phyloP scores from a whole-genome alignment of 2,329 filamentous ascomycete genomes.

The Neopestalotiopsis clavispora region DNA sequence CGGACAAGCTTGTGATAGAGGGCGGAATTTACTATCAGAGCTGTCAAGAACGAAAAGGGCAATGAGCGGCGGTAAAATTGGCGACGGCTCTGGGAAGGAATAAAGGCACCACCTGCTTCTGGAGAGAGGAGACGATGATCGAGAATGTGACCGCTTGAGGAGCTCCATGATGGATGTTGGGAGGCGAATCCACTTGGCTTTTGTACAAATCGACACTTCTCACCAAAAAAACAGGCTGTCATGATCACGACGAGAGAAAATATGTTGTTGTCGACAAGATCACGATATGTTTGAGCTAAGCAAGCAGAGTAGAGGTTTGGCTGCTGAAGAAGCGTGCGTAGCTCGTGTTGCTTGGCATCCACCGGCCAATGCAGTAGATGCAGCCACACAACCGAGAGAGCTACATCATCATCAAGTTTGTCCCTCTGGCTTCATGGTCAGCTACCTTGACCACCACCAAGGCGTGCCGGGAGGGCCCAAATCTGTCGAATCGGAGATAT shows the following conservation, averaged over 20 bases:
- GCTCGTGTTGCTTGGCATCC: neutral
- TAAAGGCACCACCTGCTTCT: neutral
- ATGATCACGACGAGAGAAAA: conserved; percentile 16
- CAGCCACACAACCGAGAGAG: conserved; percentile 15
- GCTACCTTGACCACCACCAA: conserved; percentile 21
- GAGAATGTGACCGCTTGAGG: neutral
- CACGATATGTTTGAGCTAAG: conserved; percentile 24
- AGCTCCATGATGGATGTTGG: conserved; percentile 26
- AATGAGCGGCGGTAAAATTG: conserved; percentile 25
- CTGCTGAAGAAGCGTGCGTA: neutral
- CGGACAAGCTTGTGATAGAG: conserved; percentile 10
- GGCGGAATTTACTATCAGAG: conserved; percentile 18
- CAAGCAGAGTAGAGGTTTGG: conserved; percentile 2
- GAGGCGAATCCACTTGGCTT: conserved; percentile 32
- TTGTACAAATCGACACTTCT: conserved; percentile 31
- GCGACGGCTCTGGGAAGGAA: conserved; percentile 23
- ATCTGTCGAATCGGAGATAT: conserved; percentile 35
- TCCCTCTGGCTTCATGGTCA: conserved; percentile 19
- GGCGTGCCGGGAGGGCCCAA: conserved; percentile 20
- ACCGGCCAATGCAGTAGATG: neutral
- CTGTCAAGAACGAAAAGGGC: conserved; percentile 21
- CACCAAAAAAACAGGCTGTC: conserved; percentile 20
- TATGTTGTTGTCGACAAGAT: conserved; percentile 21
- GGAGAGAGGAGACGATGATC: neutral
- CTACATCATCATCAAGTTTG: conserved; percentile 18